Evolutionary conservation across 257 asterid genomes (phyloP), one percentile per base, ranked within the genome.

Genomic region (Penstemon davidsonii): DNA sequence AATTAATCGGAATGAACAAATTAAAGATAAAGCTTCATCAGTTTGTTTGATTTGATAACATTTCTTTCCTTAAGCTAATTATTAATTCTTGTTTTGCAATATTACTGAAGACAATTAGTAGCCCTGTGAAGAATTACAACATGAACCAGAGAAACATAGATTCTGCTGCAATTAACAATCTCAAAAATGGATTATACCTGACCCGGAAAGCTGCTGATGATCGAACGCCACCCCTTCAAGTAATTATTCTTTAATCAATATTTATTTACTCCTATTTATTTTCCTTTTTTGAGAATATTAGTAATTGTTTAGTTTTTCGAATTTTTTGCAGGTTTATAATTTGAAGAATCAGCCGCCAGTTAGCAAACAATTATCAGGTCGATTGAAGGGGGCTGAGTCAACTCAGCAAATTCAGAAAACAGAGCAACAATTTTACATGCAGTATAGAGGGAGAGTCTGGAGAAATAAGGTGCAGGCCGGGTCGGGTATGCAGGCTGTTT

Each of bases 401-500:
- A 62, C 80, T 76, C 85, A 78, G 67, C 65, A 41, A n/a, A 56
- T 60, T 47, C 62, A 67, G 39, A 81, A 71, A 51, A 66, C 73
- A 67, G 76, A 64, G 80, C 77, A 75, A 59, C 78, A 39, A 50
- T 39, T 53, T 4, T 67, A 46, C 55, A 50, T 39, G 66, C 83
- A 64, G 42, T 55, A 73, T 68, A 72, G 72, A 55, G 72, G 76
- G 54, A 69, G 55, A 45, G 79, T 70, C 1, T 66, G 76, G 85
- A 75, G 75, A 6, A 36, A 62, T 51, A 80, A 63, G 33, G 50
- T 56, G 9, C 73, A 69, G 3, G 37, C 11, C 72, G 95, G 97
- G 70, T 83, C 95, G 84, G 95, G 95, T 69, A 91, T 87, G 95
- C 69, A 80, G 80, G 96, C 95, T 0, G 76, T 91, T 42, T 88